Percentiles rank a stretch among this genome's conserved stretches.
Conservation (phyloP, 2,329 filamentous ascomycete species). For the Pyrenochaeta sp. region DNA sequence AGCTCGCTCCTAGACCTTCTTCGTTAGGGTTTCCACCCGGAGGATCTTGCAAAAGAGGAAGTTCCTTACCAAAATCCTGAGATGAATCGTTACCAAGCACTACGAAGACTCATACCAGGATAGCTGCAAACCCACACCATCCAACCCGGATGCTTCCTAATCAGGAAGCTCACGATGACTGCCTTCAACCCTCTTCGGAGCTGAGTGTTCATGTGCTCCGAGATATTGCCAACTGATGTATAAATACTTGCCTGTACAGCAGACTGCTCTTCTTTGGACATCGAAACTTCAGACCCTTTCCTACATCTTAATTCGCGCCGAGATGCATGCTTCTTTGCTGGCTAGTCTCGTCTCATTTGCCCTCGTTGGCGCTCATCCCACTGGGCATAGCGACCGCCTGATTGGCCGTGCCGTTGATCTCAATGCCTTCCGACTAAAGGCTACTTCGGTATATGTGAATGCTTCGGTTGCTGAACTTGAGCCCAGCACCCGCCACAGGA, state of each 20-base stretch:
- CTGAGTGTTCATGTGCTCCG: too few species aligned
- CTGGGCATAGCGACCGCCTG: not conserved
- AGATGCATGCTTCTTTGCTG: slow-evolving; percentile 3
- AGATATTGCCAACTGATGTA: not conserved
- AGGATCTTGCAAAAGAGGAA: not conserved
- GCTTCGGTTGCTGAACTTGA: slow-evolving; percentile 8
- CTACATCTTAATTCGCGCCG: not conserved
- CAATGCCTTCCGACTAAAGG: slow-evolving; percentile 23
- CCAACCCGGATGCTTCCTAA: not conserved
- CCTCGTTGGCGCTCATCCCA: slow-evolving; percentile 2
- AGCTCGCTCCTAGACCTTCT: not conserved
- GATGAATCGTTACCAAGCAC: not conserved
- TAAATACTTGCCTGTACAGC: not conserved
- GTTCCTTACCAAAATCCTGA: not conserved
- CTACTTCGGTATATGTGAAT: slow-evolving; percentile 20
- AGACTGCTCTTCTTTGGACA: not conserved
- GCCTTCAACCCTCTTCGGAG: not conserved
- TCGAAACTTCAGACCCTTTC: not conserved
- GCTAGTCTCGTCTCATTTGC: slow-evolving; percentile 1
- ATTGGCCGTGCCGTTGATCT: slow-evolving; percentile 19
- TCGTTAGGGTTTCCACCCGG: not conserved
- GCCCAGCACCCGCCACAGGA: not conserved
- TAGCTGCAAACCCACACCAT: slow-evolving; percentile 1
- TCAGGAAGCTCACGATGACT: slow-evolving; percentile 5
- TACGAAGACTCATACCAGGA: not conserved